A percentile compares a stretch with the other conserved stretches of the same genome.
These are phyloP conservation scores for Solanum virginianum DNA, from an alignment of 257 asterid genomes.

Conservation along the genomic window DNA sequence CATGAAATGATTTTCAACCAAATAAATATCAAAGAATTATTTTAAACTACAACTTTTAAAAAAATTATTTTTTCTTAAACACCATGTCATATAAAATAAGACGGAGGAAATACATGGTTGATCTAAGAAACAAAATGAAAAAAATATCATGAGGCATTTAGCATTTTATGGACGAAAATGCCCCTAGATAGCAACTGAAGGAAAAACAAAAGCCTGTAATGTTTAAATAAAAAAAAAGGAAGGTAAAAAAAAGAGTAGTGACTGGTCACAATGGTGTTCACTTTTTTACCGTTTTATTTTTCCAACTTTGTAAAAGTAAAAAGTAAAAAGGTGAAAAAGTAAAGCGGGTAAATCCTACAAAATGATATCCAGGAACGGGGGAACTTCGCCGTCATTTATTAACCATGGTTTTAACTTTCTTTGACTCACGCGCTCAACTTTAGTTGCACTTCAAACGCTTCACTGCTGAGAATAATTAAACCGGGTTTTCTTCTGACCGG, in stretches of 20 bases:
- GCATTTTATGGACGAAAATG: slow-evolving; percentile 1
- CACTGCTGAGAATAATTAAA: background rate
- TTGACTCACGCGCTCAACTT: background rate
- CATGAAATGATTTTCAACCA: too few species aligned
- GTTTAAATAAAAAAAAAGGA: background rate
- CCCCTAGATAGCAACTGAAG: background rate
- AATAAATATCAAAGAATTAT: too few species aligned
- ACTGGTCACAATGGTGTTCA: background rate
- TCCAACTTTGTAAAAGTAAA: background rate
- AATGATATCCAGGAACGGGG: background rate
- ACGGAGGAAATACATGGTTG: too few species aligned
- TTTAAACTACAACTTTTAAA: too few species aligned
- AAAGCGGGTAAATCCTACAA: slow-evolving; percentile 1
- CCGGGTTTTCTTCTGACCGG: background rate
- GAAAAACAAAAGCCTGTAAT: background rate
- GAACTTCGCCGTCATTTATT: slow-evolving; percentile 10
- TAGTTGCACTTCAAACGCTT: background rate
- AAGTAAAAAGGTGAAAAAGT: background rate
- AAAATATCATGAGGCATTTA: background rate
- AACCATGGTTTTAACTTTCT: background rate
- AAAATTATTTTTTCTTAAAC: too few species aligned
- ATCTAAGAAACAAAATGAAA: background rate
- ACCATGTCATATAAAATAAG: too few species aligned
- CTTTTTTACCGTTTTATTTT: background rate
- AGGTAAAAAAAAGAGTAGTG: background rate